Conservation (phyloP, 2,329 filamentous ascomycete species). For the Teratosphaeria pseudoeucalypti region DNA sequence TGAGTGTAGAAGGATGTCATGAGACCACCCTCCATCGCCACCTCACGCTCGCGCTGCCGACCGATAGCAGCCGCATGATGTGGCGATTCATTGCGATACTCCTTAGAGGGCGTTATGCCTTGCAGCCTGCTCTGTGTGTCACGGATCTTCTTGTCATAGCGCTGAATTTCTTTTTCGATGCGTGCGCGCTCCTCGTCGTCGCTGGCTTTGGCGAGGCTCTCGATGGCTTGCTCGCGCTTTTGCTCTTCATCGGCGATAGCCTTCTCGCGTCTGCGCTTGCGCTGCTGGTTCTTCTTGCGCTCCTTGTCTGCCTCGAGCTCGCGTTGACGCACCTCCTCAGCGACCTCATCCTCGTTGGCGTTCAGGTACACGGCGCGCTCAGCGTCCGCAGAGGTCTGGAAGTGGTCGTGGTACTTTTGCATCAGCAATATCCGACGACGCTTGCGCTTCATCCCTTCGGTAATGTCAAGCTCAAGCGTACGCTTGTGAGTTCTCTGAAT, state of each 20-base stretch:
- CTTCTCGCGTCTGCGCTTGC: slow-evolving; percentile 90
- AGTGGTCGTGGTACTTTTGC: slow-evolving; percentile 46
- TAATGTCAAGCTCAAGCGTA: slow-evolving; percentile 51
- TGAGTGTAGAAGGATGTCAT: slow-evolving; percentile 62
- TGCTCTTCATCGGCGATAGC: slow-evolving; percentile 79
- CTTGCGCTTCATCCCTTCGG: slow-evolving; percentile 58
- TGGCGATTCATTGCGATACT: slow-evolving; percentile 60
- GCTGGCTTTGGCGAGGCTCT: slow-evolving; percentile 64
- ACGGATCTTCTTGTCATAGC: slow-evolving; percentile 84
- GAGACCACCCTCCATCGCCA: slow-evolving; percentile 74
- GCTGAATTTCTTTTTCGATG: slow-evolving; percentile 74
- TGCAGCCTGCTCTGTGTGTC: slow-evolving; percentile 81
- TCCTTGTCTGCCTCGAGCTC: slow-evolving; percentile 94
- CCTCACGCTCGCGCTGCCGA: slow-evolving; percentile 41
- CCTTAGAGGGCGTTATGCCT: slow-evolving; percentile 64
- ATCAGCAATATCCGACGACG: slow-evolving; percentile 48
- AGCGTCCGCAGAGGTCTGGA: slow-evolving; percentile 57
- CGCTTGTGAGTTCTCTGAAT: slow-evolving; percentile 53
- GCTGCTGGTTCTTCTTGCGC: slow-evolving; percentile 99
- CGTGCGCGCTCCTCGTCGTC: slow-evolving; percentile 75
- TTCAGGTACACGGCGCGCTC: slow-evolving; percentile 69
- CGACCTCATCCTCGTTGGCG: slow-evolving; percentile 67
- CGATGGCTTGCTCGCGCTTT: slow-evolving; percentile 70
- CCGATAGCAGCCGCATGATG: slow-evolving; percentile 21
- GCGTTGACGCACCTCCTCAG: slow-evolving; percentile 77